phyloP scores from a whole-genome alignment of 371 early-diverging fungal species.

The Mucor circinelloides region DNA sequence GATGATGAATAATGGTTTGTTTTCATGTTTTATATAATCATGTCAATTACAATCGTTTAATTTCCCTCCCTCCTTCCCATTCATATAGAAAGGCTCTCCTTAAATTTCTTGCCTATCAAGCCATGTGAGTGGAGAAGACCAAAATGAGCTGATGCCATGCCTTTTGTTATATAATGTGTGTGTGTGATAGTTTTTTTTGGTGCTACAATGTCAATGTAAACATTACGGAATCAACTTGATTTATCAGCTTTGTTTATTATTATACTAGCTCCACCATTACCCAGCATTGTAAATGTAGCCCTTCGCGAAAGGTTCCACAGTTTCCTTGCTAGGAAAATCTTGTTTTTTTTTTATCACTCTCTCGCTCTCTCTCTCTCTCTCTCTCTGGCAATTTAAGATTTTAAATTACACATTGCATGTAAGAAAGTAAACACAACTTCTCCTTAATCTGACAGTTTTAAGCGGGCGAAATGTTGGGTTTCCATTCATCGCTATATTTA shows the following conservation, averaged over 20 bases:
- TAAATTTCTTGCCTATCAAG: background rate
- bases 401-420: background rate
- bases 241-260: background rate
- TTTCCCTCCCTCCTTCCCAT: background rate
- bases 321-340: background rate
- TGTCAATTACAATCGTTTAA: background rate
- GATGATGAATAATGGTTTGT: background rate
- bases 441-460: background rate
- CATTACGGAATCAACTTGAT: background rate
- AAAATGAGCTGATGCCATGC: background rate
- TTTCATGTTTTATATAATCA: background rate
- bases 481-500: background rate
- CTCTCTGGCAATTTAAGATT: background rate
- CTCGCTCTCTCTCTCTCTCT: too few species aligned
- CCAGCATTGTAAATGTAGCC: background rate
- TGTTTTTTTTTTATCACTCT: background rate
- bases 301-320: background rate
- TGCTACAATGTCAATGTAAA: background rate
- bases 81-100: background rate
- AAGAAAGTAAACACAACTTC: background rate
- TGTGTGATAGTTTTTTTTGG: background rate
- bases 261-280: background rate
- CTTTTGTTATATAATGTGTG: too few species aligned
- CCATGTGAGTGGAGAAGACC: background rate
- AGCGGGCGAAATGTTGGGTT: background rate